Base-by-base conservation (phyloP, 2,329 filamentous ascomycete genomes). In the Plenodomus lindquistii region DNA sequence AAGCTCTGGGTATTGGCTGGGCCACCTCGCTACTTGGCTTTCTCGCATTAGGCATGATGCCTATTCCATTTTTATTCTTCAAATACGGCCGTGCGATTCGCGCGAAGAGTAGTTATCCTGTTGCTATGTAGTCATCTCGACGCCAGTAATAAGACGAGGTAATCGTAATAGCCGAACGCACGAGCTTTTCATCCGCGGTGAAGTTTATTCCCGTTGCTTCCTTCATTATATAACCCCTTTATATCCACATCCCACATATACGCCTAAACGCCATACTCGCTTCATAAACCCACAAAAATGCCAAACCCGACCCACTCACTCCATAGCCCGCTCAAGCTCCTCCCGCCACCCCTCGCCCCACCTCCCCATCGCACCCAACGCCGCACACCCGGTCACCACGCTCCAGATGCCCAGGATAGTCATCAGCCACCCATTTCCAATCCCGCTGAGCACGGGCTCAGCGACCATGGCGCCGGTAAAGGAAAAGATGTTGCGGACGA, bases 341-440 rank as follows among this genome's bases (percentile, higher is more conserved):
- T 40, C 78, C 5, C 87, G 80, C 88, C 88, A 91, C 59, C 75
- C 76, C 16, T 79, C 74, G 0, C 84, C 84, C 60, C 81, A 86
- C 54, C 74, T 79, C 60, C 78, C 78, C 73, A 92, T 79, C 0
- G 81, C 69, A 72, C 80, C 84, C 18, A 92, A 81, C 15, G 83
- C 78, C 5, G 72, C 63, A 46, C 46, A 59, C 2, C 62, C 63
- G n/a, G 59, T 66, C 1, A 82, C 63, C 63, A 87, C 78, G 38
- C 65, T 66, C 64, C 63, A 69, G 1, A 88, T 77, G 2, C 67
- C 71, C 29, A 74, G 38, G 4, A 73, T 71, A 1, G 71, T 73
- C 57, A 66, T 72, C 18, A 74, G 31, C 72, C 72, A 74, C 1
- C 72, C 72, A 54, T 73, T 72, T 1, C 72, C 72, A 45, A 74